Conservation (phyloP, 73 alveolate species). For the Symbiodinium natans region DNA sequence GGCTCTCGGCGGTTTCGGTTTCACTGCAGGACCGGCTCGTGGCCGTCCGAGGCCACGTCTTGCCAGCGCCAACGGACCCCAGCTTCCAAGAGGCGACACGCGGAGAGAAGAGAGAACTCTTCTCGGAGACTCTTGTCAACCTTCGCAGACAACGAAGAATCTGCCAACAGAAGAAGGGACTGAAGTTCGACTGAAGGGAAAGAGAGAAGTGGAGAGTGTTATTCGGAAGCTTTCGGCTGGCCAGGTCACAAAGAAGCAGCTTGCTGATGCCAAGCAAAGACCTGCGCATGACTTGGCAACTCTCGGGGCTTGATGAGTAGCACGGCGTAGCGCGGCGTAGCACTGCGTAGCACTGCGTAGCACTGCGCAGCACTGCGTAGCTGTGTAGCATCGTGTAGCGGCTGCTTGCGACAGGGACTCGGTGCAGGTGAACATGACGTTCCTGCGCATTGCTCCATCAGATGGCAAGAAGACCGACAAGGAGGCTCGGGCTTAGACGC, state of each 20-base stretch:
- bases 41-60: constrained; percentile 22
- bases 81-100: constrained; percentile 41
- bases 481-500: background rate
- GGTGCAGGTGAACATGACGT: constrained; percentile 76
- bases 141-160: background rate
- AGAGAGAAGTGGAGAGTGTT: background rate
- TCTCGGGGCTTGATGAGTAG: background rate
- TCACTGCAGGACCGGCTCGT: constrained; percentile 52
- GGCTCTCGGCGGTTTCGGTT: background rate
- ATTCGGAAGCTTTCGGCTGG: background rate
- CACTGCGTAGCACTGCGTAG: background rate
- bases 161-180: background rate
- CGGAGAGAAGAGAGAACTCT: too few relatives aligned
- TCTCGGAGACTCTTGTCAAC: background rate
- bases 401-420: too few relatives aligned
- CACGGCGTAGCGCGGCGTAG: background rate
- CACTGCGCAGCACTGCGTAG: background rate
- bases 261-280: background rate
- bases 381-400: too few relatives aligned
- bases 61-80: background rate
- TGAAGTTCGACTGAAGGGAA: background rate
- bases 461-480: background rate
- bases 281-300: background rate
- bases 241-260: background rate
- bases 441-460: constrained; percentile 13